phyloP scores from a whole-genome alignment of 495 filamentous ascomycete genomes.

The Hypoxylon fuscum region DNA sequence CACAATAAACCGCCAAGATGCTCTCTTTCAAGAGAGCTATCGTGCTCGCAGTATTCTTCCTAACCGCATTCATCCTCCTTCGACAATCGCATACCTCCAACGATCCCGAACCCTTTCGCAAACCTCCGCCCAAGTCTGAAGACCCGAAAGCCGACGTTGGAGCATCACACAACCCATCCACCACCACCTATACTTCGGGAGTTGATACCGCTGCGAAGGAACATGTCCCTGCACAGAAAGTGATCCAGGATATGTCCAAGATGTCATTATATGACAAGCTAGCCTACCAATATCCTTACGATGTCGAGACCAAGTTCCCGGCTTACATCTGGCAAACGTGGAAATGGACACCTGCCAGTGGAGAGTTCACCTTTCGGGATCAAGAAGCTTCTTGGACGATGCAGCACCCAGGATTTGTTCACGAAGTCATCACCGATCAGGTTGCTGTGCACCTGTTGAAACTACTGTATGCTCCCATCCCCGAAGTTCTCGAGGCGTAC shows the following conservation, averaged over 20 bases:
- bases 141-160: slow-evolving; percentile 26
- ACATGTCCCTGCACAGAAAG: slow-evolving; percentile 51
- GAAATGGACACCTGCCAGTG: slow-evolving; percentile 87
- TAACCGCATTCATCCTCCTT: slow-evolving; percentile 76
- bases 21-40: slow-evolving; percentile 78
- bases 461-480: slow-evolving; percentile 86
- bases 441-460: slow-evolving; percentile 82
- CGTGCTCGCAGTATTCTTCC: slow-evolving; percentile 70
- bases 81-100: slow-evolving; percentile 64
- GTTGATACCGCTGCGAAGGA: slow-evolving; percentile 21
- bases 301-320: slow-evolving; percentile 85
- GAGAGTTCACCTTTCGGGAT: slow-evolving; percentile 80
- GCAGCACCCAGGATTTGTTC: slow-evolving; percentile 88
- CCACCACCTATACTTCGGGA: slow-evolving; percentile 33
- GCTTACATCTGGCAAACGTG: slow-evolving; percentile 99
- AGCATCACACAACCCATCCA: slow-evolving; percentile 39
- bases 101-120: slow-evolving; percentile 41
- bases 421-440: slow-evolving; percentile 95
- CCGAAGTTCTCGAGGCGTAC: slow-evolving; percentile 94
- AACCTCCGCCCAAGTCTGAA: slow-evolving; percentile 51
- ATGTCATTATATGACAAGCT: slow-evolving; percentile 83
- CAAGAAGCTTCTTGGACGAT: slow-evolving; percentile 92
- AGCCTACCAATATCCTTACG: slow-evolving; percentile 93
- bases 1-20: slow-evolving; percentile 44
- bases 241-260: slow-evolving; percentile 62